Evolutionary conservation across 2,329 filamentous ascomycete genomes (phyloP), one percentile per base, ranked within the genome.

Genomic region (Aspergillus sp.): DNA sequence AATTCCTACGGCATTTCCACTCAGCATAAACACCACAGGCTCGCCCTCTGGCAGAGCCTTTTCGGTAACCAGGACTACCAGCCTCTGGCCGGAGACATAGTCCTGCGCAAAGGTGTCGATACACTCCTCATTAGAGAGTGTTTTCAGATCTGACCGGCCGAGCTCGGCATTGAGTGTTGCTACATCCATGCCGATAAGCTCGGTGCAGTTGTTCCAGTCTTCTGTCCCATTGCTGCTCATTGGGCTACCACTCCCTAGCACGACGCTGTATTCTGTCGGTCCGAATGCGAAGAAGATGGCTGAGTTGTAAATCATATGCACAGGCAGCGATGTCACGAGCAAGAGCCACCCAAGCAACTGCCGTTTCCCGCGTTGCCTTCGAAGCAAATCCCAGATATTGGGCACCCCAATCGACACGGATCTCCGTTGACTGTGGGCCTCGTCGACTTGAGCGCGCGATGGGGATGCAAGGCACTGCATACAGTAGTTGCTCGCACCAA

Each of bases 401-500:
- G 55, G 55, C 6, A 57, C 41, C 0, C 82, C 80, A 45, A 82
- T 77, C 33, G 79, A 75, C 1, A 83, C 65, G 73, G 75, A 79
- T 14, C 63, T 68, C 1, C 72, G 68, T 47, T 65, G 61, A 0
- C 60, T 50, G 67, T 86, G 83, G 0, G 80, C 81, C 12, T 60
- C 62, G 48, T 85, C 77, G 11, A 85, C 66, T 40, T 84, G 81
- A 9, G 64, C 57, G 21, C 83, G 69, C 1, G 79, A 83, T 0
- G 83, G 82, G 0, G 81, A 76, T 11, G 70, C 76, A 11, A 85
- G 66, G 19, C 78, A 72, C 58, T 85, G 82, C 79, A 83, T 83
- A 55, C 74, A 77, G 58, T 80, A 82, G 62, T 82, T 82, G 37
- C 77, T 79, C 4, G 78, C 79, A 2, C 74, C 73, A 0, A 83